These are phyloP conservation scores for Haplosporangium sp. DNA, from an alignment of 371 early-diverging fungal species.

Conservation along the genomic window DNA sequence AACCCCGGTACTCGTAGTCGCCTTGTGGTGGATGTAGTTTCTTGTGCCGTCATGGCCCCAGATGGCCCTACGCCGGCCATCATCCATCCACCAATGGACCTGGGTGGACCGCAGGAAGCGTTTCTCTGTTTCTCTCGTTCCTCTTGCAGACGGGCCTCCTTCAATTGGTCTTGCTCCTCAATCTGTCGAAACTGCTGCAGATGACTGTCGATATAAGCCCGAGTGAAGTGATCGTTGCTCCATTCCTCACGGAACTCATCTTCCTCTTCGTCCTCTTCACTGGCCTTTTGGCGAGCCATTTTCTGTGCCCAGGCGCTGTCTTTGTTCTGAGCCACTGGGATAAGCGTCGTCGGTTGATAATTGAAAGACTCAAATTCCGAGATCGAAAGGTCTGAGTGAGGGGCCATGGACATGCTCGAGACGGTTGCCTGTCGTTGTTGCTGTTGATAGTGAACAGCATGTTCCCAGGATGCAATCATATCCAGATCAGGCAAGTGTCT, in stretches of 20 bases:
- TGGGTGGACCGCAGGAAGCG: slow-evolving; percentile 14
- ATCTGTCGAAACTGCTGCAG: slow-evolving; percentile 37
- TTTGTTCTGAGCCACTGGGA: no score
- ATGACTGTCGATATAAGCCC: slow-evolving; percentile 42
- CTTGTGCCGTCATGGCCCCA: slow-evolving; percentile 2
- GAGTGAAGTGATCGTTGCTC: slow-evolving; percentile 50
- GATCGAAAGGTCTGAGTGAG: slow-evolving; percentile 7
- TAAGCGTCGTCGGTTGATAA: neutral
- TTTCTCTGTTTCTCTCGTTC: slow-evolving; percentile 31
- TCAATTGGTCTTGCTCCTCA: slow-evolving; percentile 36
- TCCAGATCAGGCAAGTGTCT: slow-evolving; percentile 34
- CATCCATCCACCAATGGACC: slow-evolving; percentile 24
- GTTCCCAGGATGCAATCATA: slow-evolving; percentile 40
- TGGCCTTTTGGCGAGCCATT: slow-evolving; percentile 10
- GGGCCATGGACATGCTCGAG: slow-evolving; percentile 1
- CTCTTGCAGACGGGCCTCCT: slow-evolving; percentile 36
- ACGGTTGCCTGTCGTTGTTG: slow-evolving; percentile 8
- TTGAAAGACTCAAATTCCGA: slow-evolving; percentile 24
- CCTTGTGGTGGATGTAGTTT: neutral
- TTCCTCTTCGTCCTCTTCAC: slow-evolving; percentile 28
- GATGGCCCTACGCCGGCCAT: slow-evolving; percentile 20
- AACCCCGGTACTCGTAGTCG: slow-evolving; percentile 34
- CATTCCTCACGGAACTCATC: slow-evolving; percentile 54
- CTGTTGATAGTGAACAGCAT: slow-evolving; percentile 6
- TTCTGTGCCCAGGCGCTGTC: slow-evolving; percentile 30